These are phyloP conservation scores for Hypoxylon sp. DNA, from an alignment of 2,329 filamentous ascomycete genomes.

Conservation along the genomic window DNA sequence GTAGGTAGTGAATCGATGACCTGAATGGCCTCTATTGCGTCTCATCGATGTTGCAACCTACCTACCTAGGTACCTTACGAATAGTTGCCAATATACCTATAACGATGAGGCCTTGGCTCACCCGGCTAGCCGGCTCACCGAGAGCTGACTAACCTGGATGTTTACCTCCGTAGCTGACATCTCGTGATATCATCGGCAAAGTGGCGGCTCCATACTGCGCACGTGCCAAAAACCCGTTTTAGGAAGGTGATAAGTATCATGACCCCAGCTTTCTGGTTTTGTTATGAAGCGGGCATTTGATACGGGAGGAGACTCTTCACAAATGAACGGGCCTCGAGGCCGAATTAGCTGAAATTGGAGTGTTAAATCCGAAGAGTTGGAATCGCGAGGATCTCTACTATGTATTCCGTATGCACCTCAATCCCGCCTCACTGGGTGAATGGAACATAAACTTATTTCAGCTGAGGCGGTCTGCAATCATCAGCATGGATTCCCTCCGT, in stretches of 20 bases:
- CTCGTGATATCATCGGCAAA: background rate
- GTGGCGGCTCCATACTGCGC: constrained; percentile 10
- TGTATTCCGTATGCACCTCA: background rate
- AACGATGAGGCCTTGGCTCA: background rate
- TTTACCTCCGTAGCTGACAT: background rate
- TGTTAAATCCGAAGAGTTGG: background rate
- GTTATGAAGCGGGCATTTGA: background rate
- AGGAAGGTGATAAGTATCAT: constrained; percentile 32
- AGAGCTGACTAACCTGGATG: background rate
- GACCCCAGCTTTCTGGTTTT: constrained; percentile 1
- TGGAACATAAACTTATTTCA: constrained; percentile 24
- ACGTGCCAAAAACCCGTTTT: constrained; percentile 28
- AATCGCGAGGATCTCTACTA: background rate
- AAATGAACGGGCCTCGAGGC: background rate
- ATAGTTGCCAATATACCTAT: background rate
- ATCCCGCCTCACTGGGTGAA: constrained; percentile 2
- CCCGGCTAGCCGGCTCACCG: too few relatives aligned
- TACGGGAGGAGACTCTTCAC: background rate
- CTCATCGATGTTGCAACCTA: too few relatives aligned
- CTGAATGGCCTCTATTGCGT: too few relatives aligned
- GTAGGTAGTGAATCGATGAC: background rate
- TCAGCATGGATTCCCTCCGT: background rate
- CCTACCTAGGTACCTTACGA: too few relatives aligned
- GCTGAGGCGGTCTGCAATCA: constrained; percentile 25
- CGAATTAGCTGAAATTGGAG: background rate